Base-by-base conservation (phyloP, 805 yeast species). In the Yamadazyma sp. region DNA sequence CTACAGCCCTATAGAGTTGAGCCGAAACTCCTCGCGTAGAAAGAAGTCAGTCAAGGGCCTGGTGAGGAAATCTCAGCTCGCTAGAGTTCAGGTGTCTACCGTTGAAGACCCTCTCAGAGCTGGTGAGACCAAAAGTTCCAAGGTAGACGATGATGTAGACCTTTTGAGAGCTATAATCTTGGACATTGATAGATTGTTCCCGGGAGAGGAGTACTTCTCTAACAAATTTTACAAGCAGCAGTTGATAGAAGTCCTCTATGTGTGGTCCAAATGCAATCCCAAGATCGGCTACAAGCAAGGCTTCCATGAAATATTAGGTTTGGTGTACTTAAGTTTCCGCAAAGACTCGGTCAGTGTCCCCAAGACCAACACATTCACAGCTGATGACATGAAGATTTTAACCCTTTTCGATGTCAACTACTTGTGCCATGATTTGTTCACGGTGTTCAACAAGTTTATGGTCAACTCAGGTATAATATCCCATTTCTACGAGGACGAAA, bases 231-330 rank as follows among this genome's bases (percentile, higher is more conserved):
- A 48, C 35, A 64, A 62, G 37, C 42, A 46, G 12, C 59, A 53
- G 32, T 46, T 76, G 18, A 62, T 73, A 20, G 70, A 70, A 41
- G 52, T 75, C 3, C 53, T 77, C 7, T 77, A 58, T 50, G 54
- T 69, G 3, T 75, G 78, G 77, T 60, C 76, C 40, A 73, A 71
- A 53, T 64, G 73, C 45, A 66, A 70, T 38, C 67, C 73, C 2
- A 60, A 52, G 6, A 55, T 75, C 20, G 72, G 76, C n/a, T 72
- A 72, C 44, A 70, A 67, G 44, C 82, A 77, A 50, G 82, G 82
- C 1, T 51, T 74, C 34, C 82, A 77, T 54, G 82, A 77, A 49
- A 55, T 76, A 3, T 54, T 70, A 36, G 82, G 80, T 1, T 49
- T 75, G 37, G 59, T 77, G 6, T 75, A 62, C 48, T 56, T 70